Evolutionary conservation across 2,329 filamentous ascomycete genomes (phyloP).

Genomic region (Fusarium sp.): DNA sequence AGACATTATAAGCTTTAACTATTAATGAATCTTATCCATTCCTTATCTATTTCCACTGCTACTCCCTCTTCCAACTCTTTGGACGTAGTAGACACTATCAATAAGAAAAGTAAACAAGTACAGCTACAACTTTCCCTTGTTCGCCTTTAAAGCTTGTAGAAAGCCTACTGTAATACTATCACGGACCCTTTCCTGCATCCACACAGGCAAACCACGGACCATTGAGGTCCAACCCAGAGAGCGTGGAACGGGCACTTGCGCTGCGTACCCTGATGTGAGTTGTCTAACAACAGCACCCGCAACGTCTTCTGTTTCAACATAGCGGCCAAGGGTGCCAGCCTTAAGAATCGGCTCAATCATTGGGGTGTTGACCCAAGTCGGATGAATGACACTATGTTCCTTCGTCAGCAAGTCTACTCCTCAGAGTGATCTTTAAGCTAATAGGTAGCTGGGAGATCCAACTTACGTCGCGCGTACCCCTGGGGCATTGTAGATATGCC

Average conservation of each 20-base stretch:
- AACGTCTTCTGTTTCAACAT: background rate
- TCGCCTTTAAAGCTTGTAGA: background rate
- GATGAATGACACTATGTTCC: background rate
- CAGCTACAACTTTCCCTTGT: background rate
- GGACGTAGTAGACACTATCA: too few species aligned
- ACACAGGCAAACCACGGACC: background rate
- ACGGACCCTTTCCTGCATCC: background rate
- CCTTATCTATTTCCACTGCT: too few species aligned
- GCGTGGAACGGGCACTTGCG: background rate
- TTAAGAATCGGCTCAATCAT: background rate
- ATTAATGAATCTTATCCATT: too few species aligned
- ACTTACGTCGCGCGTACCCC: background rate
- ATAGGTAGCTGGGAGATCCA: background rate
- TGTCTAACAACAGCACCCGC: background rate
- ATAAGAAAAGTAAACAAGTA: too few species aligned
- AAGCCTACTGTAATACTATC: background rate
- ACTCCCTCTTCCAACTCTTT: too few species aligned
- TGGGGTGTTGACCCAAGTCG: background rate
- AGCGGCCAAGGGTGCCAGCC: background rate
- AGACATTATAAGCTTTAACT: too few species aligned
- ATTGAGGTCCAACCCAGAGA: background rate
- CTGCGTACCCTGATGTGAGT: background rate
- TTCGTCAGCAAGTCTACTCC: background rate
- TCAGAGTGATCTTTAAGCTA: too few species aligned
- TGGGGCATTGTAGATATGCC: background rate